Base-by-base conservation (phyloP, 2,329 filamentous ascomycete species). In the Cephalotrichum gorgonifer region DNA sequence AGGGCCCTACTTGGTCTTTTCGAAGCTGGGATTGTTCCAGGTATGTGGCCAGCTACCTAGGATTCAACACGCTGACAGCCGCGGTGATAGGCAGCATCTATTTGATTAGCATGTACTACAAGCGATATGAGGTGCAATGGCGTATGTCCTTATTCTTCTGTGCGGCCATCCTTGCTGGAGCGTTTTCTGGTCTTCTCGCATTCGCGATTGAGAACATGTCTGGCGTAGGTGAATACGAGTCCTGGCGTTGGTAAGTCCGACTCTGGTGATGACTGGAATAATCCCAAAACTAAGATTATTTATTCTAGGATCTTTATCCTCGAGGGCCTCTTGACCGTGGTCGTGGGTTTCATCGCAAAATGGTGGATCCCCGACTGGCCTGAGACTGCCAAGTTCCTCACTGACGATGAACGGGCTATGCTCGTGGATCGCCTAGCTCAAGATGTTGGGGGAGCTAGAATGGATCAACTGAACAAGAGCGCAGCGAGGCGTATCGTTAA, bases 291-390 rank as follows among this genome's bases (percentile, higher is more conserved):
- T 27, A 44, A 27, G 5, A 27, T 15, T 14, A 15, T 14, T 15
- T 14, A 15, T 14, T 25, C 9, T 17, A 44, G 74, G 79, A 79
- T 81, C 49, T 81, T 81, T 50, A 78, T 85, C 51, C 68, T 85
- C 20, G 80, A 85, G 65, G 86, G 86, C 4, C 64, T 88, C 1
- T 70, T 76, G 0, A 88, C 85, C 0, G 71, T 87, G 2, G 1
- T 87, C 2, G 71, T 87, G 5, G 86, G 83, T 1, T 51, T 82
- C 4, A 64, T 71, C 1, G 83, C 78, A 4, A 88, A 83, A 66
- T 88, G 81, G 78, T 73, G 84, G 65, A 83, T 90, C 3, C 78
- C 86, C 56, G 86, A 93, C 59, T 91, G 87, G 61, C 87, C 87
- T 0, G 85, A 87, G 54, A 74, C 82, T 43, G 86, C 86, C 6